phyloP scores from a whole-genome alignment of 306 rosid genomes.

The Acacia crassicarpa region DNA sequence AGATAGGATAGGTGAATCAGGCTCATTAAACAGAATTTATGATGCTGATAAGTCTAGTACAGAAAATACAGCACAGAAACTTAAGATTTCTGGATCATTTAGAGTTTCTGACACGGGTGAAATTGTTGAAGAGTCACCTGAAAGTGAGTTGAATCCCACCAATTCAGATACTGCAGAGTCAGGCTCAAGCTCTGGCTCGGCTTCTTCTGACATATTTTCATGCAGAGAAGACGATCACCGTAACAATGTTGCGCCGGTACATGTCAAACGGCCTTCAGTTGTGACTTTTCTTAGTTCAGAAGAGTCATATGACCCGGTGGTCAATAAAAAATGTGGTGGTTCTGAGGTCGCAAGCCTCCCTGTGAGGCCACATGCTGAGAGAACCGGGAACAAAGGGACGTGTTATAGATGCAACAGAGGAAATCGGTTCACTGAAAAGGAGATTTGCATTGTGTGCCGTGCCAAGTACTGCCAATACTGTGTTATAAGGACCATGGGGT shows the following conservation, averaged over 20 bases:
- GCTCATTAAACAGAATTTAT: background rate
- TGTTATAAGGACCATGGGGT: constrained; percentile 76
- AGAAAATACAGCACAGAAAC: constrained; percentile 15
- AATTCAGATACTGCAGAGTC: constrained; percentile 53
- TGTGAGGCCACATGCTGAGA: constrained; percentile 46
- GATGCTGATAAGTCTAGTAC: constrained; percentile 15
- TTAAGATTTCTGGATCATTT: background rate
- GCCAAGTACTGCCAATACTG: constrained; percentile 57
- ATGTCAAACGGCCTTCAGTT: constrained; percentile 49
- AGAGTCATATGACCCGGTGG: constrained; percentile 33
- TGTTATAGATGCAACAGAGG: constrained; percentile 71
- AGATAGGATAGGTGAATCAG: constrained; percentile 8
- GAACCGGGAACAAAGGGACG: constrained; percentile 65
- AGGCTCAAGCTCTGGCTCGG: constrained; percentile 39
- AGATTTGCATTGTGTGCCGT: constrained; percentile 69
- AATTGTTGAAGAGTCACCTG: background rate
- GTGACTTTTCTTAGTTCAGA: constrained; percentile 62
- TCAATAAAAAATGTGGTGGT: constrained; percentile 25
- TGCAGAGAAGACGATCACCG: constrained; percentile 46
- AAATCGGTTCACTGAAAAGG: constrained; percentile 60
- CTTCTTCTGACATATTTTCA: constrained; percentile 58
- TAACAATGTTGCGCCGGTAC: constrained; percentile 24
- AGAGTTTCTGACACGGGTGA: background rate
- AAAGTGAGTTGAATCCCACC: constrained; percentile 38
- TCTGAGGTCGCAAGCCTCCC: constrained; percentile 34